These are phyloP conservation scores for Kodamaea ohmeri DNA, from an alignment of 1,139 yeast species.

Conservation along the genomic window DNA sequence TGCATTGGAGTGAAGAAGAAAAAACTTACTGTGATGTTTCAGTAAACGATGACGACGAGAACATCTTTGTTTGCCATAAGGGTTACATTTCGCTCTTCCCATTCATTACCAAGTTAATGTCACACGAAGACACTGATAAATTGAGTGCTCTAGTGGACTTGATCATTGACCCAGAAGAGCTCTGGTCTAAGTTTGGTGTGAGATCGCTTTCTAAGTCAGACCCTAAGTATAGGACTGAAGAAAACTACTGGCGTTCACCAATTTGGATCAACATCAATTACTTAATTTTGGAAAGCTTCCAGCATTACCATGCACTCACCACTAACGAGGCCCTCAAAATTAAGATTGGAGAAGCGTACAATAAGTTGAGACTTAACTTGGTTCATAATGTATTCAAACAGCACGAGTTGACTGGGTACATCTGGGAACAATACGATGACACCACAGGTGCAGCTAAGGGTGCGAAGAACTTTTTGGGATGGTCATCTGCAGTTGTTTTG, in stretches of 20 bases:
- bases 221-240: slow-evolving; percentile 66
- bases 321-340: slow-evolving; percentile 26
- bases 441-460: slow-evolving; percentile 73
- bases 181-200: slow-evolving; percentile 80
- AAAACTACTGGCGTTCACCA: slow-evolving; percentile 95
- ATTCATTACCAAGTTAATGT: slow-evolving; percentile 68
- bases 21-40: slow-evolving; percentile 82
- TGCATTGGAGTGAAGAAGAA: slow-evolving; percentile 77
- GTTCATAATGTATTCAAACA: slow-evolving; percentile 65
- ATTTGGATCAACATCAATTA: slow-evolving; percentile 93
- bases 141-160: slow-evolving; percentile 52
- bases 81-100: slow-evolving; percentile 91
- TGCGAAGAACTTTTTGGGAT: slow-evolving; percentile 87
- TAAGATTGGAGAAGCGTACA: slow-evolving; percentile 44
- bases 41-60: slow-evolving; percentile 68
- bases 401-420: slow-evolving; percentile 76
- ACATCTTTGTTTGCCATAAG: slow-evolving; percentile 70
- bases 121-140: slow-evolving; percentile 47
- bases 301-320: slow-evolving; percentile 42
- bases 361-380: slow-evolving; percentile 58
- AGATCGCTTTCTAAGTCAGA: slow-evolving; percentile 77
- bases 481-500: slow-evolving; percentile 81
- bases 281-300: slow-evolving; percentile 67
- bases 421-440: slow-evolving; percentile 91
- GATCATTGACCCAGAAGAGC: slow-evolving; percentile 64